These are phyloP conservation scores for Heritiera fomes DNA, from an alignment of 345 rosid species.

Conservation along the genomic window DNA sequence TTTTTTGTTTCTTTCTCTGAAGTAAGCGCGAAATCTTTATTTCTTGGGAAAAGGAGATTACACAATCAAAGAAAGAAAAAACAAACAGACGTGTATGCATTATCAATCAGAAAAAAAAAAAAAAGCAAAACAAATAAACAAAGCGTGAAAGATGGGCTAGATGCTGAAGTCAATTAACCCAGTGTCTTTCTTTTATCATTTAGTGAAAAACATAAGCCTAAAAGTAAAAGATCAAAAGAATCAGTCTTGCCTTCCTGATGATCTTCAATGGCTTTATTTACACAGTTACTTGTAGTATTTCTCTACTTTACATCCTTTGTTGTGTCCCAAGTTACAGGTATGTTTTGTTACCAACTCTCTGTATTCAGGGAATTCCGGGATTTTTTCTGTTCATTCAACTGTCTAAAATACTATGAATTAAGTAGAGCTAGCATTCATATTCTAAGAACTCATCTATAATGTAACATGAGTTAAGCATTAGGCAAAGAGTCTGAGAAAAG, in stretches of 20 bases:
- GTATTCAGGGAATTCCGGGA: conserved; percentile 13
- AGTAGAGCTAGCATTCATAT: not conserved
- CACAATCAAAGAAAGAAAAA: conserved; percentile 12
- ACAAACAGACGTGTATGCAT: too few relatives aligned
- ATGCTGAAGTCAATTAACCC: conserved; percentile 21
- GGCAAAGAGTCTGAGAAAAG: not conserved
- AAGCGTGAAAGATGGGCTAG: conserved; percentile 27
- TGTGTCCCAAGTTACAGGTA: conserved; percentile 63
- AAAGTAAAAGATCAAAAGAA: conserved; percentile 11
- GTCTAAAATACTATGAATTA: not conserved
- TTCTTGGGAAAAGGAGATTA: conserved; percentile 47
- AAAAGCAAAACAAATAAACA: conserved; percentile 8
- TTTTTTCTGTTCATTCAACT: too few relatives aligned
- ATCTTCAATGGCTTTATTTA: conserved; percentile 59
- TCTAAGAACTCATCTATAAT: not conserved
- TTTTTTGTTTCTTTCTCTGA: conserved; percentile 4
- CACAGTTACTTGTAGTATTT: conserved; percentile 36
- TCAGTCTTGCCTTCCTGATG: conserved; percentile 12
- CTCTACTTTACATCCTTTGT: conserved; percentile 39
- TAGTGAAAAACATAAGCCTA: conserved; percentile 7
- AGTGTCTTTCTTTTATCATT: conserved; percentile 19
- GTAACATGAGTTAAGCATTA: not conserved
- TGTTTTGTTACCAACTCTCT: conserved; percentile 27
- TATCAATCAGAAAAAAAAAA: too few relatives aligned
- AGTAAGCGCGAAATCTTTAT: conserved; percentile 15